A percentile compares a stretch with the other conserved stretches of the same genome.
Evolutionary conservation across 495 filamentous ascomycete genomes (phyloP).

Genomic region (Penicillium samsonianum): DNA sequence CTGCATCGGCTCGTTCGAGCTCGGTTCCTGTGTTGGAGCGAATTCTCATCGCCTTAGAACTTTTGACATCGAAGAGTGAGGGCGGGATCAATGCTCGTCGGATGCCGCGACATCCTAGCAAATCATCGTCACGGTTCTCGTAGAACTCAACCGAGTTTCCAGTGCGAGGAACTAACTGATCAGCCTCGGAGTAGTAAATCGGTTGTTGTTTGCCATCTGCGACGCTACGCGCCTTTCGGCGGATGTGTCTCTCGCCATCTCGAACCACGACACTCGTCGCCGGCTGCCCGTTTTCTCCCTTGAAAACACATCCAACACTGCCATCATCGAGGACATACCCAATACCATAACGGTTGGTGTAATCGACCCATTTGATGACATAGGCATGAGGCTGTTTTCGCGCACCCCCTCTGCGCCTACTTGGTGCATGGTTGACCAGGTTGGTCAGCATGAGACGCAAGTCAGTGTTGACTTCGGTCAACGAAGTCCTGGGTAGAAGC

Average conservation of each 20-base stretch:
- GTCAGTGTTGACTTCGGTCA: constrained; percentile 43
- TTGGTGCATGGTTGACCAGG: constrained; percentile 37
- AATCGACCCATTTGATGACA: constrained; percentile 94
- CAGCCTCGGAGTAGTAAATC: constrained; percentile 58
- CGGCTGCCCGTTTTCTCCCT: constrained; percentile 59
- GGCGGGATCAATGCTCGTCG: constrained; percentile 61
- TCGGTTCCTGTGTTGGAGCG: constrained; percentile 54
- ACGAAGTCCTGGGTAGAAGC: constrained; percentile 39
- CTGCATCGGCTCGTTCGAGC: constrained; percentile 58
- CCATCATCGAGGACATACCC: constrained; percentile 86
- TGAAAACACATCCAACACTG: constrained; percentile 79
- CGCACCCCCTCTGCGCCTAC: constrained; percentile 34
- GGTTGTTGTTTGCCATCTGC: constrained; percentile 53
- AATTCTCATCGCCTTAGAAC: constrained; percentile 42
- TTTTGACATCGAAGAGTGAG: constrained; percentile 53
- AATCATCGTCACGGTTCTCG: constrained; percentile 63
- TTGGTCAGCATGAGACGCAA: constrained; percentile 47
- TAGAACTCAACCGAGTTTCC: constrained; percentile 74
- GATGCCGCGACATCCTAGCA: constrained; percentile 54
- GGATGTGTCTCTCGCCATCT: constrained; percentile 55
- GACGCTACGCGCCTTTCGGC: constrained; percentile 54
- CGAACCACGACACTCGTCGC: constrained; percentile 70
- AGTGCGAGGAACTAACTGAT: constrained; percentile 65
- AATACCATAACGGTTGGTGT: constrained; percentile 85
- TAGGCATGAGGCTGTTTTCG: constrained; percentile 45